Evolutionary conservation across 2,329 filamentous ascomycete species (phyloP).

Genomic region (Cladosporium sp.): DNA sequence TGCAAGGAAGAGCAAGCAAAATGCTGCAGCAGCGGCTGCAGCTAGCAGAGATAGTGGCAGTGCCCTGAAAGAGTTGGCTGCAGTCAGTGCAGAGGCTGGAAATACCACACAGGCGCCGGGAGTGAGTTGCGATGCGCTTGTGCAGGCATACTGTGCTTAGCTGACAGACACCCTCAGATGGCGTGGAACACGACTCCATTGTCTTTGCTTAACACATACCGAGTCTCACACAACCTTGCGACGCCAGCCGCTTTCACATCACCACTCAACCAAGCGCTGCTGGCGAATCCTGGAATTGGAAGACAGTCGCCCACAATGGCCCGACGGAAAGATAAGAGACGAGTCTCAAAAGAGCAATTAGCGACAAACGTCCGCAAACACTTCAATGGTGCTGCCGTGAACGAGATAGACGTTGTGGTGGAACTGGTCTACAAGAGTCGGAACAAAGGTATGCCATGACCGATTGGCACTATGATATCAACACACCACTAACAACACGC

Average conservation of each 20-base stretch:
- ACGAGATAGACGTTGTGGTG: slow-evolving; percentile 78
- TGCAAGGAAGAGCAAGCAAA: slow-evolving; percentile 34
- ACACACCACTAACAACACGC: neutral
- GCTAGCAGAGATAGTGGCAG: slow-evolving; percentile 20
- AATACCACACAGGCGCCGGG: slow-evolving; percentile 16
- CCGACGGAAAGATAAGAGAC: slow-evolving; percentile 57
- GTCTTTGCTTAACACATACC: slow-evolving; percentile 68
- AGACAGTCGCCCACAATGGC: slow-evolving; percentile 73
- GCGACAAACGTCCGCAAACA: slow-evolving; percentile 72
- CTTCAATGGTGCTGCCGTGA: slow-evolving; percentile 74
- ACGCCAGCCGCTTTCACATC: slow-evolving; percentile 65
- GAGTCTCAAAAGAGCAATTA: slow-evolving; percentile 69
- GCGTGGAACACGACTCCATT: slow-evolving; percentile 67
- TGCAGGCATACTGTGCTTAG: neutral
- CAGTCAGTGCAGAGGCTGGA: slow-evolving; percentile 22
- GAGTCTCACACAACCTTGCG: slow-evolving; percentile 67
- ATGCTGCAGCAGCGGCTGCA: slow-evolving; percentile 14
- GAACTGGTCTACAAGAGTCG: slow-evolving; percentile 70
- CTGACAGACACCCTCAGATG: slow-evolving; percentile 36
- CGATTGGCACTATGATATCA: neutral
- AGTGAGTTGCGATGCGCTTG: slow-evolving; percentile 13
- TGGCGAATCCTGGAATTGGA: slow-evolving; percentile 53
- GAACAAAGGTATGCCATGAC: slow-evolving; percentile 47
- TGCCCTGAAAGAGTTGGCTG: slow-evolving; percentile 24
- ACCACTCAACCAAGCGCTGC: slow-evolving; percentile 48